Evolutionary conservation across 1,139 yeast species (phyloP), one percentile per base, ranked within the genome.

Genomic region (Trichomonascaceae sp.): DNA sequence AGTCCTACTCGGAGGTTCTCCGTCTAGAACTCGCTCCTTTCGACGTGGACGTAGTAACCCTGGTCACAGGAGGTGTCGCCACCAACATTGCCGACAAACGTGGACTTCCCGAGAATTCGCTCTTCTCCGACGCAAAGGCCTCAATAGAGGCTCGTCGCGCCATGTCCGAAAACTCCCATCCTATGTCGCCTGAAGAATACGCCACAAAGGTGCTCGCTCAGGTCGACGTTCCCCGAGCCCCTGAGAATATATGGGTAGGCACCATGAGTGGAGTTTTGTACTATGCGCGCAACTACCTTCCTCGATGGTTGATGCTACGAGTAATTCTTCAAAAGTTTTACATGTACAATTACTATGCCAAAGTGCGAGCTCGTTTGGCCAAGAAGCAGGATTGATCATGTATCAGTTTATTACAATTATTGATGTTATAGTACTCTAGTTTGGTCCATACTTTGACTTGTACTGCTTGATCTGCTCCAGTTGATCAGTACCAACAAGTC

Each of bases 1-100:
- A 77, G 47, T 74, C 69, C 39, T 80, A 74, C 50, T 78, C 80
- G 1, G 64, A 69, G 35, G 65, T 67, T 2, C 59, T 80, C 35
- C 69, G 76, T 31, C 50, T 76, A 26, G 93, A 80, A 55, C 51
- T 80, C 64, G 71, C 69, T 47, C 81, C 85, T 2, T 76, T 78
- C 47, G 79, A 69, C 14, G 89, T 80, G 13, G 63, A 70, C 35
- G 92, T 81, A 2, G 62, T 80, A 39, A 78, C 76, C 33, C 70
- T 76, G 3, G 59, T 74, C 31, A 78, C 89, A 4, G 82, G 76
- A 27, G 80, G 75, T 27, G 81, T 76, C 17, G 54, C 62, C 27
- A 76, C 87, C 8, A 68, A 66, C 32, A 72, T 76, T 41, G 74
- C 69, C 1, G 78, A 72, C 43, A 62, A 55, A 54, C 20, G 57